Evolutionary conservation across 2,329 filamentous ascomycete species (phyloP), one percentile per base, ranked within the genome.

Genomic region (Penicillium concentricum): DNA sequence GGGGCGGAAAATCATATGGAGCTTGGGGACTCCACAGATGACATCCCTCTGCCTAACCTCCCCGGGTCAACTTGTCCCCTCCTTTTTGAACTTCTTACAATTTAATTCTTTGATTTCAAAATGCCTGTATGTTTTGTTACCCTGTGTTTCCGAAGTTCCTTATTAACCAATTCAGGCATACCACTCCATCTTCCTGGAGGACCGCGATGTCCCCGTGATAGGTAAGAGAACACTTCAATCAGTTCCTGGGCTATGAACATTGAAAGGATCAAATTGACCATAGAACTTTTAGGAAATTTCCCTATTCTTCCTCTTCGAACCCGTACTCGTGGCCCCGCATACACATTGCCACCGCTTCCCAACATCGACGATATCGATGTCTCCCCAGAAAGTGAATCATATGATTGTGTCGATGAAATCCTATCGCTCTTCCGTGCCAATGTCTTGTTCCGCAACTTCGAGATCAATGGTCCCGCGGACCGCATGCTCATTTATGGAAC

Each of bases 401-500:
- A 97, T 82, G 94, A 99, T 80, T 90, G 94, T 61, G 84, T 97
- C 54, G 94, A 99, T 78, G 94, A 99, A 81, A 87, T 95, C 50
- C 84, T 99, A 54, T 84, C 88, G 13, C 85, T 97, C 48, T 99
- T 97, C 84, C 91, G 94, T 63, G 93, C 94, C 69, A 97, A 99
- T 81, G 97, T 93, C 59, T 93, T 99, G 78, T 99, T 97, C 84
- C 90, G 94, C 70, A 99, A 97, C 83, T 99, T 99, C 70, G 94
- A 97, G 82, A 96, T 97, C 80, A 93, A 96, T 78, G 94, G 94
- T 15, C 90, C 91, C 26, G 93, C 94, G 57, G 94, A 99, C 78
- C 85, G 94, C 39, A 86, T 97, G 70, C 83, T 99, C 65, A 92
- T 97, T 71, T 99, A 99, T 79, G 93, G 93, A 61, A 99, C 97